Conservation (phyloP, 345 rosid species). For the Geranium brycei region DNA sequence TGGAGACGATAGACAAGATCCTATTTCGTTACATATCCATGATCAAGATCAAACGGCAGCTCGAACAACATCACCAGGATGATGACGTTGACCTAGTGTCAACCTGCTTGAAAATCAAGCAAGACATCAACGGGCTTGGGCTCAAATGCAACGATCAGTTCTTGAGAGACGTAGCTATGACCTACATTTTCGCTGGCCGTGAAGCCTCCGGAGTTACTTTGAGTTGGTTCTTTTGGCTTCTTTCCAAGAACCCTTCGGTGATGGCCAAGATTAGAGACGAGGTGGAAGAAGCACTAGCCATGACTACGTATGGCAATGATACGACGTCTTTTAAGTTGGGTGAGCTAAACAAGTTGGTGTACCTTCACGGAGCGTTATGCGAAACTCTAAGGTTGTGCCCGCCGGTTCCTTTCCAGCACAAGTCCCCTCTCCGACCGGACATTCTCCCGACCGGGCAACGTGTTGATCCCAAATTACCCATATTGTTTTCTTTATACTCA, state of each 20-base stretch:
- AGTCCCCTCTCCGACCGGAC: constrained; percentile 68
- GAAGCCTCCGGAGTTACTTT: constrained; percentile 23
- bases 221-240: constrained; percentile 39
- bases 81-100: constrained; percentile 21
- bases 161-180: constrained; percentile 35
- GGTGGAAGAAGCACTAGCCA: constrained; percentile 10
- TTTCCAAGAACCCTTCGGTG: constrained; percentile 14
- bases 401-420: constrained; percentile 86
- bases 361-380: constrained; percentile 22
- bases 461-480: constrained; percentile 82
- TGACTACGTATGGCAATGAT: background rate
- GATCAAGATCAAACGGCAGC: constrained; percentile 16
- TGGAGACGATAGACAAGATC: constrained; percentile 9
- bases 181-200: constrained; percentile 43
- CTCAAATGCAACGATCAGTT: constrained; percentile 14
- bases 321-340: background rate
- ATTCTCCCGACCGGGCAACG: constrained; percentile 84
- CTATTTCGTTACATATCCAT: constrained; percentile 13
- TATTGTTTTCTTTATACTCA: constrained; percentile 69
- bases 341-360: constrained; percentile 12
- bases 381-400: constrained; percentile 86
- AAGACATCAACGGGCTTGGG: constrained; percentile 4
- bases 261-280: constrained; percentile 29
- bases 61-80: background rate
- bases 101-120: constrained; percentile 16